phyloP scores from a whole-genome alignment of 2,329 filamentous ascomycete species.

The Onygena corvina region DNA sequence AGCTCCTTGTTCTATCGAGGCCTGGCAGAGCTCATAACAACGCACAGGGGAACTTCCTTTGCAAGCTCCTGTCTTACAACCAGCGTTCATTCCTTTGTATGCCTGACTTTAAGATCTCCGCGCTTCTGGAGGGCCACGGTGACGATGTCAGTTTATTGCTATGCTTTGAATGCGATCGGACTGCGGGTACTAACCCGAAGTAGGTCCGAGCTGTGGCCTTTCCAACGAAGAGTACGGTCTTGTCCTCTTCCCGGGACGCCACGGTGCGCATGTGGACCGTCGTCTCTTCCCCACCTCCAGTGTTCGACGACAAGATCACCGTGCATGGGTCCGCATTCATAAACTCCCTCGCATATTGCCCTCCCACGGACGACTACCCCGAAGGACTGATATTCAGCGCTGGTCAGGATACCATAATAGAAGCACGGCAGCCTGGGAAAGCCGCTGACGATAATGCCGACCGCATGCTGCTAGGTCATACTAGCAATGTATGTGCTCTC shows the following conservation, averaged over 20 bases:
- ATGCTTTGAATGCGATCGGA: conserved; percentile 14
- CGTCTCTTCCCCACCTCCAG: conserved; percentile 51
- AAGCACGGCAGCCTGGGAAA: conserved; percentile 63
- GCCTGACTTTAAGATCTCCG: conserved; percentile 85
- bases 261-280: conserved; percentile 80
- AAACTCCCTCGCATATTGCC: conserved; percentile 69
- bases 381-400: conserved; percentile 77
- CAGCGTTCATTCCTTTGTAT: conserved; percentile 36
- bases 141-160: conserved; percentile 60
- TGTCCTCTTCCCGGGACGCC: conserved; percentile 84
- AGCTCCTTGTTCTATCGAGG: not conserved
- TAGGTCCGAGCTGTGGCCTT: conserved; percentile 82
- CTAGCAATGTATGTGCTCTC: conserved; percentile 75
- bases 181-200: conserved; percentile 11
- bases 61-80: not conserved
- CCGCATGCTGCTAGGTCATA: conserved; percentile 73
- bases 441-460: conserved; percentile 65
- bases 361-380: conserved; percentile 54
- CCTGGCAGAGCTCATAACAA: not conserved
- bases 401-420: conserved; percentile 85
- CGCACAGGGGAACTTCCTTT: no score
- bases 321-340: conserved; percentile 75
- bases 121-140: conserved; percentile 76
- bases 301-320: conserved; percentile 65
- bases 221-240: conserved; percentile 55